Evolutionary conservation across 345 rosid genomes (phyloP).

Genomic region (Cardamine resedifolia): DNA sequence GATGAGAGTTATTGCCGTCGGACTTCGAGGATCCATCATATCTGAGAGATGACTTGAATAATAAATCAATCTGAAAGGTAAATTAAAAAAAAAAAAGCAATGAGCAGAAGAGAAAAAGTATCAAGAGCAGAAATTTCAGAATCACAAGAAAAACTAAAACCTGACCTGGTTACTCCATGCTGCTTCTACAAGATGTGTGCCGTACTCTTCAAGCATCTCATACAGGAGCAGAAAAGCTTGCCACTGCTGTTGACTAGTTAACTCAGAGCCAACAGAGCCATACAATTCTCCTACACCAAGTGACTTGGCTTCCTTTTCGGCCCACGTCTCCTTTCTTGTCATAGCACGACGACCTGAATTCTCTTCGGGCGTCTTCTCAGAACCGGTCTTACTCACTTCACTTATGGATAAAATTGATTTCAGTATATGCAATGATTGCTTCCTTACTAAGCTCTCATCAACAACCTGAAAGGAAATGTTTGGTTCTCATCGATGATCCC

Average conservation of each 20-base stretch:
- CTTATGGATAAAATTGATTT: constrained; percentile 50
- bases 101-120: constrained; percentile 29
- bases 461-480: constrained; percentile 52
- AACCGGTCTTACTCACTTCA: constrained; percentile 40
- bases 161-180: constrained; percentile 95
- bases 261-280: constrained; percentile 47
- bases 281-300: constrained; percentile 71
- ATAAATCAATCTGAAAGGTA: constrained; percentile 59
- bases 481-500: constrained; percentile 13
- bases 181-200: constrained; percentile 96
- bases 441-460: constrained; percentile 77
- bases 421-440: constrained; percentile 85
- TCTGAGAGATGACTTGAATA: constrained; percentile 64
- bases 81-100: constrained; percentile 14
- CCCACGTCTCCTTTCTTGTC: constrained; percentile 83
- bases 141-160: constrained; percentile 1
- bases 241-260: constrained; percentile 68
- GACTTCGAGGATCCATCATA: constrained; percentile 49
- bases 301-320: constrained; percentile 87
- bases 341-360: constrained; percentile 47
- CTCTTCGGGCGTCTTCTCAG: constrained; percentile 45
- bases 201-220: constrained; percentile 95
- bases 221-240: constrained; percentile 79
- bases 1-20: constrained; percentile 34
- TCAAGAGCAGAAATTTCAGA: constrained; percentile 15